Evolutionary conservation across 192 early-diverging fungal species (phyloP).

Genomic region (Geranomyces variabilis): DNA sequence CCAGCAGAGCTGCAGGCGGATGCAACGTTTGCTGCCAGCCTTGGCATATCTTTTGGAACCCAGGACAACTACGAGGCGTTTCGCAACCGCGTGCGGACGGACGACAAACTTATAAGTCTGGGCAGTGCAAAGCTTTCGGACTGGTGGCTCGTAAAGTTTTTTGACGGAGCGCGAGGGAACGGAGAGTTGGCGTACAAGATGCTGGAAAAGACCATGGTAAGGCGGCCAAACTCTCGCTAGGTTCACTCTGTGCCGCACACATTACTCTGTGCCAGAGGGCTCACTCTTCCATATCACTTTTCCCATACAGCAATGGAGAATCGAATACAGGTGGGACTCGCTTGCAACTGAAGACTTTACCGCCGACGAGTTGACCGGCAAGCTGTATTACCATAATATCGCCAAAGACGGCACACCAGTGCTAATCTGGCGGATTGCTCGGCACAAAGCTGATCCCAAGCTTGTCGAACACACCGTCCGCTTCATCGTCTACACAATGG

Average conservation of each 20-base stretch:
- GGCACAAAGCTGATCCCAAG: slow-evolving; percentile 29
- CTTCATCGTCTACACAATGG: slow-evolving; percentile 33
- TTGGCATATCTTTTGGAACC: slow-evolving; percentile 12
- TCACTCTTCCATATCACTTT: neutral
- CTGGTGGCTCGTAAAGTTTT: slow-evolving; percentile 35
- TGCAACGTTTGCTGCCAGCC: neutral
- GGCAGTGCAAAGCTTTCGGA: slow-evolving; percentile 4
- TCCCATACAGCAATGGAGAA: slow-evolving; percentile 27
- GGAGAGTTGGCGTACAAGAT: slow-evolving; percentile 19
- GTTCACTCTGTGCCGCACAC: neutral
- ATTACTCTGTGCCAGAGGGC: neutral
- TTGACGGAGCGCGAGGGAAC: slow-evolving; percentile 32
- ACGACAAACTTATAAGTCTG: neutral
- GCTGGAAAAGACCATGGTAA: slow-evolving; percentile 33
- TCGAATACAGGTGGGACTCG: slow-evolving; percentile 19
- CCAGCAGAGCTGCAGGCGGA: neutral
- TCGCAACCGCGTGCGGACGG: neutral
- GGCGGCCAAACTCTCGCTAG: neutral
- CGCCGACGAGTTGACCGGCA: slow-evolving; percentile 25
- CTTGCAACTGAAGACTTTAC: slow-evolving; percentile 29
- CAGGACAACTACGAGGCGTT: slow-evolving; percentile 20
- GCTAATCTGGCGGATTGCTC: slow-evolving; percentile 29
- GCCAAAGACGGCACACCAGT: slow-evolving; percentile 27
- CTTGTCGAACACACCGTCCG: slow-evolving; percentile 29
- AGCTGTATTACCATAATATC: slow-evolving; percentile 32